Base-by-base conservation (phyloP, 108 stramenopile species). In the Pseudonitzschia multiseries region DNA sequence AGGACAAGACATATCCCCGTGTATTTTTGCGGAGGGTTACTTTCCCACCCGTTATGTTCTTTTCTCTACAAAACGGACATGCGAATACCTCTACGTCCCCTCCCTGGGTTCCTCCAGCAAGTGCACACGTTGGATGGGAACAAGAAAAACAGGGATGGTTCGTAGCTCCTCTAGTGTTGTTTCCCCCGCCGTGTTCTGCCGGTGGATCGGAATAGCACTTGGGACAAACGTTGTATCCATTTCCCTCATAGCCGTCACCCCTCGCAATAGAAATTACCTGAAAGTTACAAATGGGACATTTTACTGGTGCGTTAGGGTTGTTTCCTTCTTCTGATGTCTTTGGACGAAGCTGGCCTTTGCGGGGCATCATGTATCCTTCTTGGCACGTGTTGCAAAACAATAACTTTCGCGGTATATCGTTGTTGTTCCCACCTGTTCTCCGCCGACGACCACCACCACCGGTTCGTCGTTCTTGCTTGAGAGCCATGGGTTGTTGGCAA, bases 211-310 rank as follows among this genome's bases (percentile, higher is more conserved):
- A 73, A 65, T 81, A 91, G 66, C 93, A 94, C 68, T 90, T 87
- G 1, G 93, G 93, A 77, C 93, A 94, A 24, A 94, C 36, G 67
- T 69, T 50, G 65, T 87, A 87, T 1, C 77, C 89, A 57, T 81
- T 88, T 12, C 89, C 90, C 28, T 80, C 77, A 69, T 90, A 86
- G 22, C 84, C 88, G 57, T 84, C 84, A 4, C 87, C 84, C 36
- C 73, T 64, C 46, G 65, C 52, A 53, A 87, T 68, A 41, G 73
- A 24, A 57, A 92, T 68, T 10, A 92, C 86, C 75, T 94, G 93
- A 78, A 75, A 94, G 31, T 92, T 79, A 61, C 93, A 94, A 41
- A 94, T 87, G 20, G 91, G 89, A 67, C 93, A 94, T 50, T 75
- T 81, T n/a, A 87, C 51, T 1, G 88, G 83, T 27, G 70, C 24